These are phyloP conservation scores for Ramaria rubella DNA, from an alignment of 768 basidiomycete genomes.

Conservation along the genomic window DNA sequence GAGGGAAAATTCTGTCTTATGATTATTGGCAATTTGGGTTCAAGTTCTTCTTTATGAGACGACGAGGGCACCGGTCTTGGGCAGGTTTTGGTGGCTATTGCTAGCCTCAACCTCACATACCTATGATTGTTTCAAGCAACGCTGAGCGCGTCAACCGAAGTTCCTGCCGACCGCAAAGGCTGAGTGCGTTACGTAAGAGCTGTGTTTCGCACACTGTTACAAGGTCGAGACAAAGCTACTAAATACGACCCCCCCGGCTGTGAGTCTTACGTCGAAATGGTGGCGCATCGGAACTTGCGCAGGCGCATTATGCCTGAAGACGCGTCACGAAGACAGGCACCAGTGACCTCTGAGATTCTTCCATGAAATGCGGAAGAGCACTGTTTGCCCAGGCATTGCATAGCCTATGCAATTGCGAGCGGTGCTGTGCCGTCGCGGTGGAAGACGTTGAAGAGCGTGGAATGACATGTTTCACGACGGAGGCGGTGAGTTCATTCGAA, in stretches of 20 bases:
- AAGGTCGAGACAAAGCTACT: slow-evolving; percentile 36
- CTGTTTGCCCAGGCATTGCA: slow-evolving; percentile 35
- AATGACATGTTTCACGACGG: slow-evolving; percentile 39
- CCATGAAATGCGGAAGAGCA: slow-evolving; percentile 32
- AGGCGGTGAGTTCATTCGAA: slow-evolving; percentile 32
- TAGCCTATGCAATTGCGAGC: slow-evolving; percentile 35
- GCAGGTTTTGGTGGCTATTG: too few relatives aligned
- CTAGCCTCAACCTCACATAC: too few relatives aligned
- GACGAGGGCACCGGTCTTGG: too few relatives aligned
- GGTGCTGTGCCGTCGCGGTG: slow-evolving; percentile 32
- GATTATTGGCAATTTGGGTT: too few relatives aligned
- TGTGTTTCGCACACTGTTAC: slow-evolving; percentile 34
- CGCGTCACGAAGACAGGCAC: slow-evolving; percentile 33
- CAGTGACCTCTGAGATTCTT: slow-evolving; percentile 35
- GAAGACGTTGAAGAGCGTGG: slow-evolving; percentile 13
- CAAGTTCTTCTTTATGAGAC: too few relatives aligned
- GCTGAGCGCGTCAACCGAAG: too few relatives aligned
- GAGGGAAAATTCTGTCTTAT: too few relatives aligned
- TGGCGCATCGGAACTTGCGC: slow-evolving; percentile 63
- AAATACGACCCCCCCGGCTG: slow-evolving; percentile 39
- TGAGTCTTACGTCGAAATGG: slow-evolving; percentile 57
- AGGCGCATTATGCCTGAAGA: slow-evolving; percentile 44
- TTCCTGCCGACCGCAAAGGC: too few relatives aligned
- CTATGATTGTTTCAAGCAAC: too few relatives aligned
- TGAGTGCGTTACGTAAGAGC: slow-evolving; percentile 36